Percentiles rank a stretch among this genome's conserved stretches.
These are phyloP conservation scores for Pachyrhizus erosus DNA, from an alignment of 306 rosid genomes.

Conservation along the genomic window DNA sequence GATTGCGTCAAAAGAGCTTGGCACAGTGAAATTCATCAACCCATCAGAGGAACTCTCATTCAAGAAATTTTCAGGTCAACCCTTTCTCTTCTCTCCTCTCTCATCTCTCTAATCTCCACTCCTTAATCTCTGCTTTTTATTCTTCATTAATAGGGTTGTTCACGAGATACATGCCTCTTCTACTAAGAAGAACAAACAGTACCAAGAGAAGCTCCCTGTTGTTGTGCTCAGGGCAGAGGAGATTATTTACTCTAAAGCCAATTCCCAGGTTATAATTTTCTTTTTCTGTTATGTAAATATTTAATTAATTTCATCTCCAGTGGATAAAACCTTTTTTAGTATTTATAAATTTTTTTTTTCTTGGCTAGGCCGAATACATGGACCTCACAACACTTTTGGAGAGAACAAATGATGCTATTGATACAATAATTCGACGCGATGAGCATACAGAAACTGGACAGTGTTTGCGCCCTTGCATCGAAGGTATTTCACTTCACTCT, in stretches of 20 bases:
- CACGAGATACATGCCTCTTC: conserved; percentile 63
- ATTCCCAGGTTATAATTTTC: too few relatives aligned
- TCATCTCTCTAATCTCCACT: too few relatives aligned
- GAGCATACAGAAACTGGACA: conserved; percentile 65
- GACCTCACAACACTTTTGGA: conserved; percentile 70
- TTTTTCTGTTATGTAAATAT: too few relatives aligned
- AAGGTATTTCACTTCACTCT: conserved; percentile 57
- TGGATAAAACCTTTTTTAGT: background rate
- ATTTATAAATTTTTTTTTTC: too few relatives aligned
- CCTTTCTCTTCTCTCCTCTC: background rate
- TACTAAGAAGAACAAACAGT: conserved; percentile 80
- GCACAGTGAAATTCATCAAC: conserved; percentile 86
- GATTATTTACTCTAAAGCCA: conserved; percentile 86
- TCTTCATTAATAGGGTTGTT: conserved; percentile 55
- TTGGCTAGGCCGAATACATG: conserved; percentile 73
- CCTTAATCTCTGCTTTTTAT: background rate
- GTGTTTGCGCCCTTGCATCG: conserved; percentile 84
- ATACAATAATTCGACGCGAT: conserved; percentile 69
- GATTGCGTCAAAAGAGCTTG: conserved; percentile 85
- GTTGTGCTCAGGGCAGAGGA: conserved; percentile 82
- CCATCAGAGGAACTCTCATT: conserved; percentile 81
- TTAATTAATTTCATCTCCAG: too few relatives aligned
- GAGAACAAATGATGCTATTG: conserved; percentile 72
- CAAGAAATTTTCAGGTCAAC: conserved; percentile 84
- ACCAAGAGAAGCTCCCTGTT: conserved; percentile 84